phyloP scores from a whole-genome alignment of 768 basidiomycete species.

The Rhizopogon rudus region DNA sequence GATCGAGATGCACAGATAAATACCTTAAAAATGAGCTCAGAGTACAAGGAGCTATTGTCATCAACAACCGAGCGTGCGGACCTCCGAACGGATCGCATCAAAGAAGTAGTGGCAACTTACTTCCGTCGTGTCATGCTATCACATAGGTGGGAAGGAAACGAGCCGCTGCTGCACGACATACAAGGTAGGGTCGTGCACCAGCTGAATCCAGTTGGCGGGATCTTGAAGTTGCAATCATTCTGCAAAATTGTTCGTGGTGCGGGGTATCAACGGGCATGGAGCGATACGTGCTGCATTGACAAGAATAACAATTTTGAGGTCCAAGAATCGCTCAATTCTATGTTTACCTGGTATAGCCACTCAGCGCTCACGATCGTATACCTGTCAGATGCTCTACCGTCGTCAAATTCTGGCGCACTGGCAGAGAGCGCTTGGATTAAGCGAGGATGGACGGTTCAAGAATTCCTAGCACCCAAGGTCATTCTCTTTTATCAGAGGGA shows the following conservation, averaged over 20 bases:
- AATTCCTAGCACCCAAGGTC: constrained; percentile 21
- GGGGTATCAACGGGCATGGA: constrained; percentile 6
- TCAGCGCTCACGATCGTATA: not conserved
- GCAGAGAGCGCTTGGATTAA: not conserved
- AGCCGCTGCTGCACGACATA: not conserved
- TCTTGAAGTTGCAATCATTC: not conserved
- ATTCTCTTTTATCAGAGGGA: constrained; percentile 21
- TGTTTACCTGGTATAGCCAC: not conserved
- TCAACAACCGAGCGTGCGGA: not conserved
- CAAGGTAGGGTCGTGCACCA: not conserved
- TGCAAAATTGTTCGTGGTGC: constrained; percentile 7
- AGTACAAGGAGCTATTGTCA: not conserved
- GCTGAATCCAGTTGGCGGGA: not conserved
- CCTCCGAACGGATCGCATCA: not conserved
- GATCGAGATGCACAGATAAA: not conserved
- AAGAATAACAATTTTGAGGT: not conserved
- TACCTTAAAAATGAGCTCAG: not conserved
- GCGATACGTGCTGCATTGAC: not conserved
- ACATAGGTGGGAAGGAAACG: not conserved
- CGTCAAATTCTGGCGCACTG: not conserved
- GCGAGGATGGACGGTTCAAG: constrained; percentile 23
- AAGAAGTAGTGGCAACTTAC: not conserved
- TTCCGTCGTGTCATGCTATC: not conserved
- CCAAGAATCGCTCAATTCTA: not conserved
- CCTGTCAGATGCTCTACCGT: not conserved